Conservation (phyloP, 2,329 filamentous ascomycete species). For the Sclerotinia borealis region DNA sequence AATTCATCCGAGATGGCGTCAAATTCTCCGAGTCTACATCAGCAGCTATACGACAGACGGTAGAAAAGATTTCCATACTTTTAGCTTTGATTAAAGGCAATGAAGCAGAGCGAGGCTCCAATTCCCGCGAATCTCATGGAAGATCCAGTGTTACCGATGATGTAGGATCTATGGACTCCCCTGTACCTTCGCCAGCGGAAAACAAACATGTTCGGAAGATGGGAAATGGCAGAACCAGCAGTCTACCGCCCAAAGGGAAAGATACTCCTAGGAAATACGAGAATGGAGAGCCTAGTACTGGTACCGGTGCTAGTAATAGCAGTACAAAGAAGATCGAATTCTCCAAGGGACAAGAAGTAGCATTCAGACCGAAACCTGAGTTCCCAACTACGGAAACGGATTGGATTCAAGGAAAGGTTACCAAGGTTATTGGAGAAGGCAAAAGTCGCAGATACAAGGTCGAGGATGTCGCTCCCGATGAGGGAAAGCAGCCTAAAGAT, state of each 20-base stretch:
- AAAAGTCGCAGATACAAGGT: conserved; percentile 75
- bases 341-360: conserved; percentile 57
- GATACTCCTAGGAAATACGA: conserved; percentile 21
- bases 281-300: conserved; percentile 22
- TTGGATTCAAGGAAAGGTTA: conserved; percentile 74
- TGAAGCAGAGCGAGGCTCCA: conserved; percentile 20
- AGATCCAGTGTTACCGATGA: conserved; percentile 26
- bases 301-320: conserved; percentile 13
- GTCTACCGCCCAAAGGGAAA: conserved; percentile 28
- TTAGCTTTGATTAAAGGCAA: conserved; percentile 22
- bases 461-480: conserved; percentile 72
- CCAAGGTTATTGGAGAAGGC: conserved; percentile 67
- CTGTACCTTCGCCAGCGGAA: conserved; percentile 29
- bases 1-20: conserved; percentile 25
- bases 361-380: conserved; percentile 55
- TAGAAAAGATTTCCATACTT: conserved; percentile 14
- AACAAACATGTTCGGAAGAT: conserved; percentile 27
- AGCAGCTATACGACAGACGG: conserved; percentile 7
- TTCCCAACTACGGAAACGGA: conserved; percentile 45
- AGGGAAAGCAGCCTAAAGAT: conserved; percentile 54
- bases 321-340: conserved; percentile 48
- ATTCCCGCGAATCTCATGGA: conserved; percentile 24
- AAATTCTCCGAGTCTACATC: conserved; percentile 27
- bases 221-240: conserved; percentile 25
- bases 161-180: conserved; percentile 31